Base-by-base conservation (phyloP, 352 stramenopile species). In the Peronospora destructor region DNA sequence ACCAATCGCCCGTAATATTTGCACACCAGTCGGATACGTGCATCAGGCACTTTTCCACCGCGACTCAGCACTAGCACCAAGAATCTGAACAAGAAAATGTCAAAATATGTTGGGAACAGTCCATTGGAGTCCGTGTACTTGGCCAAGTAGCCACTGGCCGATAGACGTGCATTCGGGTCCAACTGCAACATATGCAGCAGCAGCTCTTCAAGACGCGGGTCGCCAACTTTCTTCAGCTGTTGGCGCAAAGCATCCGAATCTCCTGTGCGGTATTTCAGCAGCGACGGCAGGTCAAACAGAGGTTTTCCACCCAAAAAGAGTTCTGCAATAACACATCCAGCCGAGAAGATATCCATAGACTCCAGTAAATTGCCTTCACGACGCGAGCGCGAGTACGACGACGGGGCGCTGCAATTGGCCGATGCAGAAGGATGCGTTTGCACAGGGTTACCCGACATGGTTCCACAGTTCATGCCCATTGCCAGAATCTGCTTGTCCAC, bases 271-370 rank as follows among this genome's bases (percentile, higher is more conserved):
- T 94, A 94, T 34, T 87, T 86, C 11, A 97, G 63, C 11, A 97
- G 54, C n/a, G 77, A 85, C 16, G 89, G 85, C 3, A 98, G 68
- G 66, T 98, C 95, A 38, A 99, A 87, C 11, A 97, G 77, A 29
- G 87, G 84, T 48, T 97, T 97, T 14, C 95, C 96, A 56, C 95
- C 96, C 12, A 98, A 67, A 59, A 97, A 97, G 12, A 95, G 48
- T 72, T 99, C 95, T 9, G 96, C 94, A 33, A 99, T 97, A 3
- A 98, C 90, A 69, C 97, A 99, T 8, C 96, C 96, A 8, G 95
- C 76, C 33, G 95, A 98, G 70, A 99, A 99, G 40, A 99, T 93
- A 71, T 99, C 97, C 94, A 98, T 98, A 9, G 90, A 94, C 36
- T 88, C 72, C 1, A 81, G 56, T 32, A 92, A 68, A 42, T 59